Evolutionary conservation across 2,329 filamentous ascomycete species (phyloP).

Genomic region (Catunica adiposa): DNA sequence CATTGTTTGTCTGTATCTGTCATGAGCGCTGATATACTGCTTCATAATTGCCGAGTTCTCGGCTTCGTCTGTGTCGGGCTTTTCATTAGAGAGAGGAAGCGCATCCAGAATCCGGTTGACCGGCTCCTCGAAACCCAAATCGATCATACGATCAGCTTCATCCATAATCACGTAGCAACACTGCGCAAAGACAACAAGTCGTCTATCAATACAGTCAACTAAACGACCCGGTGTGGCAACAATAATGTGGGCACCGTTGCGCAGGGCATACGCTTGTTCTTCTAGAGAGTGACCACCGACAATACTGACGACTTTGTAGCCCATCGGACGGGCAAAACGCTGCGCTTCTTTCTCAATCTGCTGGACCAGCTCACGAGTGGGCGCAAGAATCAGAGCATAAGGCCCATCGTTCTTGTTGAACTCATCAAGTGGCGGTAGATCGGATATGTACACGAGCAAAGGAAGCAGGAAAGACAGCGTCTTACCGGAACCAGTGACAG

Average conservation of each 20-base stretch:
- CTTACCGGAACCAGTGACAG: slow-evolving; percentile 95
- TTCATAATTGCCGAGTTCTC: slow-evolving; percentile 79
- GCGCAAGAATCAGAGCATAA: slow-evolving; percentile 91
- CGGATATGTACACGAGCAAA: slow-evolving; percentile 82
- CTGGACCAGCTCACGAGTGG: slow-evolving; percentile 91
- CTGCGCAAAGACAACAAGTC: slow-evolving; percentile 80
- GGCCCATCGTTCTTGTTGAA: slow-evolving; percentile 84
- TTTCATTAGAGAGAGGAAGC: slow-evolving; percentile 81
- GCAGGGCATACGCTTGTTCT: slow-evolving; percentile 77
- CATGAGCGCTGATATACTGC: slow-evolving; percentile 53
- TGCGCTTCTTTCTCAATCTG: slow-evolving; percentile 90
- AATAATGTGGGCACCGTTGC: slow-evolving; percentile 90
- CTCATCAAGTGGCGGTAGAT: slow-evolving; percentile 71
- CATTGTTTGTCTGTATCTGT: slow-evolving; percentile 92
- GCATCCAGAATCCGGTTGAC: slow-evolving; percentile 96
- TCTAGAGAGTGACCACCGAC: slow-evolving; percentile 95
- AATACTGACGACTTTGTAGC: slow-evolving; percentile 89
- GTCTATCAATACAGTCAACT: slow-evolving; percentile 88
- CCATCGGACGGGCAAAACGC: slow-evolving; percentile 80
- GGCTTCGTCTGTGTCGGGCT: slow-evolving; percentile 83
- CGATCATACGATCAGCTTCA: slow-evolving; percentile 97
- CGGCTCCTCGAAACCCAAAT: slow-evolving; percentile 91
- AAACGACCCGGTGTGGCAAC: slow-evolving; percentile 97
- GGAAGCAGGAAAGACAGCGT: slow-evolving; percentile 90
- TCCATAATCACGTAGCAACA: slow-evolving; percentile 99